Conservation (phyloP, 768 basidiomycete genomes). For the Amanita fuliginea region DNA sequence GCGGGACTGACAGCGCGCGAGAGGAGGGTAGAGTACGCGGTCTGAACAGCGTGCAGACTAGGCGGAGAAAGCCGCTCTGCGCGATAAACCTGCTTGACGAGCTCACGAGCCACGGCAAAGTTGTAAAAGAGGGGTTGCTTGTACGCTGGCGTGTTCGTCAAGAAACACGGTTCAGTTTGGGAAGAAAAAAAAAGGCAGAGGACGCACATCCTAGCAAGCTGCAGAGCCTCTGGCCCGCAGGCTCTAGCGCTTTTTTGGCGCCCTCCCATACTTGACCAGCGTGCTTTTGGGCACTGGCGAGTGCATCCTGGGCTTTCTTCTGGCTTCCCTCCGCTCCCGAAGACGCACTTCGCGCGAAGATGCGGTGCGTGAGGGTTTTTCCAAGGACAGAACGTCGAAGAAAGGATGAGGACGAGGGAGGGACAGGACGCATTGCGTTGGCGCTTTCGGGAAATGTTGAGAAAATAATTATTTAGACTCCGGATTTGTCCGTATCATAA, state of each 20-base stretch:
- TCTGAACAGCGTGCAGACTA: conserved; percentile 37
- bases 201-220: conserved; percentile 38
- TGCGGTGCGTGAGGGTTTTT: conserved; percentile 17
- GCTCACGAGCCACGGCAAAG: conserved; percentile 61
- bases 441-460: neutral
- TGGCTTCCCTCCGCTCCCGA: conserved; percentile 37
- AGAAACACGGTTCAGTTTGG: neutral
- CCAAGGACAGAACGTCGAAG: conserved; percentile 20
- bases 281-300: conserved; percentile 46
- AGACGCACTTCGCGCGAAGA: conserved; percentile 30
- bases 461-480: neutral
- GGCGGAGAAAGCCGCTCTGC: conserved; percentile 69
- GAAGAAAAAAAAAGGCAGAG: neutral
- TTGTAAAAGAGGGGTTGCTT: conserved; percentile 73
- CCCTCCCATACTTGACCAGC: conserved; percentile 42
- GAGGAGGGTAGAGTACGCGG: conserved; percentile 59
- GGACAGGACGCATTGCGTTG: conserved; percentile 17
- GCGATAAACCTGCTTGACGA: conserved; percentile 65
- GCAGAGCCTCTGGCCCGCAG: conserved; percentile 40
- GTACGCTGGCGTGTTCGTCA: conserved; percentile 37
- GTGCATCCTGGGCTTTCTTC: conserved; percentile 63
- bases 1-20: conserved; percentile 40
- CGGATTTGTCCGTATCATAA: conserved; percentile 5
- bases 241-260: conserved; percentile 35
- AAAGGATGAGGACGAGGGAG: conserved; percentile 14